phyloP scores from a whole-genome alignment of 306 rosid species.

The Begonia masoniana region DNA sequence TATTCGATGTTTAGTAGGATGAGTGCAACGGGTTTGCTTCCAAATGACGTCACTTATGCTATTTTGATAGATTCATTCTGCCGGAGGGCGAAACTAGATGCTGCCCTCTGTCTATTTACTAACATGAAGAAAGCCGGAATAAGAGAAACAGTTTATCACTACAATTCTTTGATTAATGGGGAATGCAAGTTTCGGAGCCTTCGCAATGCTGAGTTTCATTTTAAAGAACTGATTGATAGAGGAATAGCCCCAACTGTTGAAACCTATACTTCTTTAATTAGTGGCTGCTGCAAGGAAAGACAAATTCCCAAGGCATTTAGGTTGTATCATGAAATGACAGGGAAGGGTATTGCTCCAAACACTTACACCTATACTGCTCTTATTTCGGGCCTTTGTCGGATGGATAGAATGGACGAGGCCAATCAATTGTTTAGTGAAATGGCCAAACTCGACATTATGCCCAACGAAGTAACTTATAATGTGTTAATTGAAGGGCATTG shows the following conservation, averaged over 20 bases:
- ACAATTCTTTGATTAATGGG: constrained; percentile 74
- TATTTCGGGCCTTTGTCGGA: constrained; percentile 62
- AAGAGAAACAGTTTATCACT: constrained; percentile 46
- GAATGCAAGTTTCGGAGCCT: constrained; percentile 63
- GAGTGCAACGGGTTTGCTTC: constrained; percentile 39
- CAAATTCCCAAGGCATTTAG: constrained; percentile 42
- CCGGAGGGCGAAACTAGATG: constrained; percentile 51
- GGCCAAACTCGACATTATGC: constrained; percentile 43
- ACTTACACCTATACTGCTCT: constrained; percentile 62
- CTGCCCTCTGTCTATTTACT: constrained; percentile 44
- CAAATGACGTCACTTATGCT: constrained; percentile 64
- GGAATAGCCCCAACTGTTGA: constrained; percentile 60
- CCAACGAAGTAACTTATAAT: constrained; percentile 88
- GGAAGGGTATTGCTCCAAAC: constrained; percentile 52
- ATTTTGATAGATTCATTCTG: constrained; percentile 77
- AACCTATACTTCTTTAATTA: constrained; percentile 62
- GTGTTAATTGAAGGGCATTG: constrained; percentile 81
- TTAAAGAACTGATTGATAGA: constrained; percentile 38
- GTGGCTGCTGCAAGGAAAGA: constrained; percentile 52
- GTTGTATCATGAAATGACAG: constrained; percentile 62
- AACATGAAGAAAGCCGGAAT: constrained; percentile 44
- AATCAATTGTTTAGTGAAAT: constrained; percentile 50
- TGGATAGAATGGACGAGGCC: constrained; percentile 54
- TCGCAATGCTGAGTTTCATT: constrained; percentile 41
- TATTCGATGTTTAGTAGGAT: constrained; percentile 47